phyloP scores from a whole-genome alignment of 2,329 filamentous ascomycete genomes.

The Hymenoscyphus scutula region DNA sequence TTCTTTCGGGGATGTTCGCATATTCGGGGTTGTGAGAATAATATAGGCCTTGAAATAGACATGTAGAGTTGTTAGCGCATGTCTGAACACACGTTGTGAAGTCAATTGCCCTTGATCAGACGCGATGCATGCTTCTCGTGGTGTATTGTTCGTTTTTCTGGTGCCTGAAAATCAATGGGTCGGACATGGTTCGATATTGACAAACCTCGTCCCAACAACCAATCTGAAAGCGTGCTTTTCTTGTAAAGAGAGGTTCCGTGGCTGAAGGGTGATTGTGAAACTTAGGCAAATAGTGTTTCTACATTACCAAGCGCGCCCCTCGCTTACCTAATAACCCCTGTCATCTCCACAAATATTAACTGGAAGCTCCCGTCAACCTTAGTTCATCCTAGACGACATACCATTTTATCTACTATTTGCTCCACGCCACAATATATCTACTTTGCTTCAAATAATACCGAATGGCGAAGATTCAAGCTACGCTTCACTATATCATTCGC shows the following conservation, averaged over 20 bases:
- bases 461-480: background rate
- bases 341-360: conserved; percentile 3
- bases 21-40: no score
- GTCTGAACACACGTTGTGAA: conserved; percentile 1
- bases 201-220: background rate
- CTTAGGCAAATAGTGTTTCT: conserved; percentile 17
- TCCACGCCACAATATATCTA: conserved; percentile 5
- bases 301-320: conserved; percentile 12
- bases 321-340: conserved; percentile 12
- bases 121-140: background rate
- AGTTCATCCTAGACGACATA: conserved; percentile 13
- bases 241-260: background rate
- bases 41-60: background rate
- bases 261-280: conserved; percentile 1
- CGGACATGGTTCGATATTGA: conserved; percentile 7
- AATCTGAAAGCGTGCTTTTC: conserved; percentile 1
- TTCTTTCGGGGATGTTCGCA: background rate
- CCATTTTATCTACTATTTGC: conserved; percentile 9
- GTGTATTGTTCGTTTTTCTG: conserved; percentile 8
- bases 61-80: background rate
- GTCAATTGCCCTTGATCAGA: background rate
- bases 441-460: background rate
- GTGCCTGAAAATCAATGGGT: conserved; percentile 12
- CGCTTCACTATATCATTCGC: no score
- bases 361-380: conserved; percentile 13